phyloP scores from a whole-genome alignment of 2,329 filamentous ascomycete species.

The Teratosphaeriaceae sp. region DNA sequence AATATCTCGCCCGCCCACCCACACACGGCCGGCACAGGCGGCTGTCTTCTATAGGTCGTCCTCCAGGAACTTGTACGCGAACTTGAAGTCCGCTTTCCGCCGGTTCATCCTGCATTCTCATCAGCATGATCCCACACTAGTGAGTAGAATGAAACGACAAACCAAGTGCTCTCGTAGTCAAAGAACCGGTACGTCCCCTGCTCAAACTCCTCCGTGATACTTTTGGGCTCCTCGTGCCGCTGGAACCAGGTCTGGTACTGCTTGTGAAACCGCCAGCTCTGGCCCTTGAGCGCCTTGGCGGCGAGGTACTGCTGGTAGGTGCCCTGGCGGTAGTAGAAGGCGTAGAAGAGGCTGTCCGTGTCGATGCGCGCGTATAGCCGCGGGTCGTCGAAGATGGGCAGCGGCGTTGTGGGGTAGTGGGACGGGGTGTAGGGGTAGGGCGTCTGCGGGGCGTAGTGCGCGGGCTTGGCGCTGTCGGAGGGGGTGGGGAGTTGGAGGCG shows the following conservation, averaged over 20 bases:
- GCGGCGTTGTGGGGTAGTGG: slow-evolving; percentile 88
- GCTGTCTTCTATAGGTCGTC: slow-evolving; percentile 61
- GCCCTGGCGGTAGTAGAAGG: slow-evolving; percentile 98
- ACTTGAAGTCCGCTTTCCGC: slow-evolving; percentile 95
- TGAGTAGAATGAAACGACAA: slow-evolving; percentile 34
- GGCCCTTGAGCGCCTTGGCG: slow-evolving; percentile 93
- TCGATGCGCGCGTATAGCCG: slow-evolving; percentile 83
- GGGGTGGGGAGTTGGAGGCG: slow-evolving; percentile 67
- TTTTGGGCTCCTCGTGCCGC: slow-evolving; percentile 95
- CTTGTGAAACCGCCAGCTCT: slow-evolving; percentile 99
- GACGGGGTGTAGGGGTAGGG: slow-evolving; percentile 67
- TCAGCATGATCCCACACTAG: background rate
- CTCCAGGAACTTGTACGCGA: slow-evolving; percentile 95
- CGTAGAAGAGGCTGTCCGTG: slow-evolving; percentile 94
- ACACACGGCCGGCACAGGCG: background rate
- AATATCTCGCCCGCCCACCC: too few relatives aligned
- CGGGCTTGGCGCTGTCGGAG: slow-evolving; percentile 72
- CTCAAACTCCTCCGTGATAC: slow-evolving; percentile 96
- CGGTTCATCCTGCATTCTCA: slow-evolving; percentile 78
- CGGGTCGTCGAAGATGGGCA: slow-evolving; percentile 86
- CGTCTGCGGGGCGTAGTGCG: slow-evolving; percentile 76
- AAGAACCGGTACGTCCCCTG: slow-evolving; percentile 99
- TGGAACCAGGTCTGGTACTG: slow-evolving; percentile 99
- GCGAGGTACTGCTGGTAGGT: slow-evolving; percentile 93
- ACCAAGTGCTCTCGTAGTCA: slow-evolving; percentile 99